Conservation (phyloP, 331 rosid genomes). For the Prunus yedoensis region DNA sequence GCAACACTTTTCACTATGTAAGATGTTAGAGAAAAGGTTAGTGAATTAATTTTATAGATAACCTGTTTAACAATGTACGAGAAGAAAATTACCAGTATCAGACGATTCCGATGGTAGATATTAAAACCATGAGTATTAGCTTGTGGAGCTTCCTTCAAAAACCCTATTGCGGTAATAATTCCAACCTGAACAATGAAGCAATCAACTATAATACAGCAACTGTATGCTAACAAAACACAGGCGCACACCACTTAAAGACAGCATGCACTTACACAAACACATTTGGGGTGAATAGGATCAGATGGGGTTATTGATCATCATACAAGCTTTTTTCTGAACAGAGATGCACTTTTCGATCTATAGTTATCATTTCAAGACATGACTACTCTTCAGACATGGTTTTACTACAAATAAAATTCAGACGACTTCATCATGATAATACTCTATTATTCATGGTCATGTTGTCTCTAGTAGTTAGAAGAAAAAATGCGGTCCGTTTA, state of each 20-base stretch:
- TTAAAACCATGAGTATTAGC: slow-evolving; percentile 68
- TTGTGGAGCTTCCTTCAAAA: slow-evolving; percentile 77
- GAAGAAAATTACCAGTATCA: slow-evolving; percentile 50
- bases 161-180: slow-evolving; percentile 71
- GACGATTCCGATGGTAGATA: slow-evolving; percentile 80
- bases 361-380: neutral
- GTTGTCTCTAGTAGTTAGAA: neutral
- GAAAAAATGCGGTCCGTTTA: neutral
- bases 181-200: slow-evolving; percentile 37
- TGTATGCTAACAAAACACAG: neutral
- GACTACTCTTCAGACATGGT: neutral
- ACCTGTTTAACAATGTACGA: neutral
- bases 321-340: neutral
- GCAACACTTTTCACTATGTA: neutral
- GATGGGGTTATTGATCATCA: neutral
- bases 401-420: neutral
- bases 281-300: neutral
- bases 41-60: neutral
- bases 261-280: neutral
- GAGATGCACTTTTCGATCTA: neutral
- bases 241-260: neutral
- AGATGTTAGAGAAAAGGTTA: neutral
- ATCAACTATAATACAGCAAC: slow-evolving; percentile 11
- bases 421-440: neutral
- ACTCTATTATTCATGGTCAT: neutral